phyloP scores from a whole-genome alignment of 257 asterid genomes.

The Penstemon barbatus region DNA sequence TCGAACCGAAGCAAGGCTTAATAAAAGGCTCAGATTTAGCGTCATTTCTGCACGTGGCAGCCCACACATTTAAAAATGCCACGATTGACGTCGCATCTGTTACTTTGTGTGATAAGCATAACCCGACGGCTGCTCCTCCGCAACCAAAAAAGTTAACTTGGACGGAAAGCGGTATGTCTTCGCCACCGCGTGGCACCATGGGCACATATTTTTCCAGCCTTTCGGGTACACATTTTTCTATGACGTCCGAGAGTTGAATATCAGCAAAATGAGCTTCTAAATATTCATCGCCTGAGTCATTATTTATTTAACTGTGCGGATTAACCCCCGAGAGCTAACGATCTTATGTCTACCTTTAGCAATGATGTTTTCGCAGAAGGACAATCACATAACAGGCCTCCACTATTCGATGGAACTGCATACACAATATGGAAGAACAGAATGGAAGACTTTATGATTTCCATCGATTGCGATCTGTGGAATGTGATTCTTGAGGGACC shows the following conservation, averaged over 20 bases:
- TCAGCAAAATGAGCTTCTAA: slow-evolving; percentile 25
- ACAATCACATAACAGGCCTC: no score
- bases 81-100: slow-evolving; percentile 36
- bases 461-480: no score
- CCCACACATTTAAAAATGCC: slow-evolving; percentile 33
- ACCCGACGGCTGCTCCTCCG: slow-evolving; percentile 32
- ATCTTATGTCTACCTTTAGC: no score
- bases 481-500: no score
- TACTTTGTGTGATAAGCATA: slow-evolving; percentile 33
- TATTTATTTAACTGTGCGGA: neutral
- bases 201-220: slow-evolving; percentile 21
- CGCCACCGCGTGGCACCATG: slow-evolving; percentile 9
- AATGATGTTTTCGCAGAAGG: no score
- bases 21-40: neutral
- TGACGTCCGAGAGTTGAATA: slow-evolving; percentile 16
- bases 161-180: slow-evolving; percentile 28
- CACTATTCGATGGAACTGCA: no score
- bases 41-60: slow-evolving; percentile 22
- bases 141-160: slow-evolving; percentile 36
- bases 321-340: no score
- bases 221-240: neutral
- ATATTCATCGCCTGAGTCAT: slow-evolving; percentile 42
- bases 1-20: slow-evolving; percentile 16
- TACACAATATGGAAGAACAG: no score
- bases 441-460: no score